Evolutionary conservation across 345 rosid genomes (phyloP), one percentile per base, ranked within the genome.

Genomic region (Murraya koenigii): DNA sequence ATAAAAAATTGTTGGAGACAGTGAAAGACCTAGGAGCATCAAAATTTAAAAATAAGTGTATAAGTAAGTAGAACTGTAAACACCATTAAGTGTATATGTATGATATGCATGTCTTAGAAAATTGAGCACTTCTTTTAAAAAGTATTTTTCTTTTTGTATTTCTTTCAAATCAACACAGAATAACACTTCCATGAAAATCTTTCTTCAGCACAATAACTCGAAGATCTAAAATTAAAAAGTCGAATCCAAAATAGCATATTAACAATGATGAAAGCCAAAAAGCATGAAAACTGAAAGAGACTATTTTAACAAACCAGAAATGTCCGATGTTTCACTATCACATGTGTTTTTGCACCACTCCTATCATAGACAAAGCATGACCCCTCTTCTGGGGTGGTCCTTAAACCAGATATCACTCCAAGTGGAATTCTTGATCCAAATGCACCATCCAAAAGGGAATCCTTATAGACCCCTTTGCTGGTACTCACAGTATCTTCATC

Each of bases 301-400:
- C 25, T 23, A 39, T n/a, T 59, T 39, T 78, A 75, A 90, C 94
- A 80, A 80, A 94, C 98, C 97, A 95, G 86, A 79, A 93, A 86
- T 70, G 98, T 93, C 81, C 99, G 91, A 77, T 93, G 97, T 83
- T 93, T 95, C 93, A 92, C 86, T 80, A 92, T 79, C 83, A 87
- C 90, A 78, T 95, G 99, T 75, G 97, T 92, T 89, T 92, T 93
- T 58, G 77, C 85, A 78, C 98, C 98, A 75, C 66, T 81, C 55
- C 84, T 88, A 80, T 91, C 86, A 80, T 89, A 90, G 67, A 95
- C 93, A 89, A 86, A 85, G 82, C 98, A 93, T 39, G 96, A 90
- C 23, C 93, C 94, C 84, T 92, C 98, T 65, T 95, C 94, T 23
- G 92, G 84, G 75, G 84, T 86, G 74, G 92, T 90, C 70, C 94